A percentile compares a stretch with the other conserved stretches of the same genome.
Evolutionary conservation across 148 eudicot species (phyloP).

Genomic region (Pouteria glomerata): DNA sequence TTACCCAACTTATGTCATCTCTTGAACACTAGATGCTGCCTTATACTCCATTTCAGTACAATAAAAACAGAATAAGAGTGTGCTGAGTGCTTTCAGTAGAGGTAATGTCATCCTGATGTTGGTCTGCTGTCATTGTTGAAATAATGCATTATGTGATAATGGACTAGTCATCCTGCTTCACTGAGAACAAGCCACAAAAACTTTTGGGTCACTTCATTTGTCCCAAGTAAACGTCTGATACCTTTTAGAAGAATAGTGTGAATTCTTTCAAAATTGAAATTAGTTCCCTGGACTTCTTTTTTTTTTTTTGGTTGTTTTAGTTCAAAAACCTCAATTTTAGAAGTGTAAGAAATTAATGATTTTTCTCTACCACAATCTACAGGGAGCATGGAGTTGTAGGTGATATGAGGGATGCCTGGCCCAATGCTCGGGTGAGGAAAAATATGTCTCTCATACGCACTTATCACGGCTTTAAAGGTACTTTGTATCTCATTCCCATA

Average conservation of each 20-base stretch:
- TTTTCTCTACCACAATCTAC: conserved; percentile 5
- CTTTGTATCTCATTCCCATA: neutral
- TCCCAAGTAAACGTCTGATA: neutral
- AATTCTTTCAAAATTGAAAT: neutral
- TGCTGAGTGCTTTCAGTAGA: too few relatives aligned
- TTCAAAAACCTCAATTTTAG: neutral
- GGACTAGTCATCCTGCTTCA: neutral
- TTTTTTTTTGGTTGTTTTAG: too few relatives aligned
- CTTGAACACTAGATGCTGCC: too few relatives aligned
- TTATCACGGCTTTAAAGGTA: conserved; percentile 98
- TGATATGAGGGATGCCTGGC: conserved; percentile 99
- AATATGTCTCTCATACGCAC: conserved; percentile 81
- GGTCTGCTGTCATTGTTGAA: neutral
- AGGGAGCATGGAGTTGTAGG: conserved; percentile 96
- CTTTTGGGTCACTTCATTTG: neutral
- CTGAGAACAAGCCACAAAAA: neutral
- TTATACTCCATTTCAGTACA: too few relatives aligned
- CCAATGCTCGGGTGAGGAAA: conserved; percentile 85
- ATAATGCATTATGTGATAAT: neutral
- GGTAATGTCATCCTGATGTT: too few relatives aligned
- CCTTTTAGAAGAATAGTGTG: neutral
- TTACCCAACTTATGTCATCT: too few relatives aligned
- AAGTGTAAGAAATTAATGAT: neutral
- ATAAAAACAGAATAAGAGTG: too few relatives aligned
- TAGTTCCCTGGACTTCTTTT: neutral